phyloP scores from a whole-genome alignment of 441 rosid genomes.

The Pelargonium australe region DNA sequence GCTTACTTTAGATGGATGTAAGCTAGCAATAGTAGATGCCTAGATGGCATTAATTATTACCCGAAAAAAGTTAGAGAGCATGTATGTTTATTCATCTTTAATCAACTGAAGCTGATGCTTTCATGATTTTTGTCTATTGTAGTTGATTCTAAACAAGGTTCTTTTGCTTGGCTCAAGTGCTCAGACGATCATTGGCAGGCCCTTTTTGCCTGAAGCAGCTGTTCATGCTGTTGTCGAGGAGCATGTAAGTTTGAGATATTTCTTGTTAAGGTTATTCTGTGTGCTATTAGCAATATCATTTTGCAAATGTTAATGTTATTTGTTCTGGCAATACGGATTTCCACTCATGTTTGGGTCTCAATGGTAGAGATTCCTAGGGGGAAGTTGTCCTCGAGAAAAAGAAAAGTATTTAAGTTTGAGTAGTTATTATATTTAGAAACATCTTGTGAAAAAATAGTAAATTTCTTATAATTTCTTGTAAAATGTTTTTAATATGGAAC shows the following conservation, averaged over 20 bases:
- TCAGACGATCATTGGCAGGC: slow-evolving; percentile 78
- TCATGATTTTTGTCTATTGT: slow-evolving; percentile 20
- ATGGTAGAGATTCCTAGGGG: no score
- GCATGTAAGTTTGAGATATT: slow-evolving; percentile 53
- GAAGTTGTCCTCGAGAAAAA: no score
- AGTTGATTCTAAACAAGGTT: slow-evolving; percentile 80
- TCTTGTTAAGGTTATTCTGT: background rate
- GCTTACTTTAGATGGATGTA: background rate
- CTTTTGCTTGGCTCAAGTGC: slow-evolving; percentile 63
- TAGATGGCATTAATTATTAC: background rate
- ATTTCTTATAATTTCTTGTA: no score
- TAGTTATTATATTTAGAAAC: no score
- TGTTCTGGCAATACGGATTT: no score
- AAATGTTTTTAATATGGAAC: no score
- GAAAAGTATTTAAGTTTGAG: no score
- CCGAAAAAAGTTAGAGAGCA: background rate
- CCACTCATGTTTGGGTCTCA: no score
- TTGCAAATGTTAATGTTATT: background rate
- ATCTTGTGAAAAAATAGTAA: no score
- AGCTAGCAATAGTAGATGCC: background rate
- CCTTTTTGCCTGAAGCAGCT: slow-evolving; percentile 64
- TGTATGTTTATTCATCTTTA: background rate
- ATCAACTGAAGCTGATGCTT: slow-evolving; percentile 5
- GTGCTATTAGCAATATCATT: background rate
- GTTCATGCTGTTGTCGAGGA: slow-evolving; percentile 96